Evolutionary conservation across 208 protist species (phyloP).

Genomic region (Histomonas meleagridis): DNA sequence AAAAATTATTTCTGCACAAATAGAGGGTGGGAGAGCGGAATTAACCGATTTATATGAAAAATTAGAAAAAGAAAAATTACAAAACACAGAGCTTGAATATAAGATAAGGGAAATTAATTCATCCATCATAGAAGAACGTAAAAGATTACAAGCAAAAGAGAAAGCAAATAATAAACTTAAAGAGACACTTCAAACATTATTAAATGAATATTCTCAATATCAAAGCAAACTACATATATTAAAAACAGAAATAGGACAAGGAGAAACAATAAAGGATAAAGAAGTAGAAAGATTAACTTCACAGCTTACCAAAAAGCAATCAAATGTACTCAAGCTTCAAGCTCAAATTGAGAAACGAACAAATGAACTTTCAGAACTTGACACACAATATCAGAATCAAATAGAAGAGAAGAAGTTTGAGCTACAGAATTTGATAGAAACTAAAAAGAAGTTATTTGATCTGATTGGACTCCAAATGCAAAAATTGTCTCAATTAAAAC

Average conservation of each 20-base stretch:
- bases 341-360: not conserved
- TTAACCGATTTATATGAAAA: not conserved
- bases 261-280: not conserved
- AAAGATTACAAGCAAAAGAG: not conserved
- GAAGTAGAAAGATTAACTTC: not conserved
- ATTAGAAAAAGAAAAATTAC: constrained; percentile 24
- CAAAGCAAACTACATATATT: not conserved
- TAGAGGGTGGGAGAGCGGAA: not conserved
- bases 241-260: not conserved
- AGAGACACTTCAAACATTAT: not conserved
- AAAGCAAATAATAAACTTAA: not conserved
- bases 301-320: not conserved
- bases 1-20: not conserved
- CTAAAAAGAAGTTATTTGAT: constrained; percentile 1
- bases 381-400: not conserved
- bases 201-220: not conserved
- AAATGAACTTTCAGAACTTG: not conserved
- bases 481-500: not conserved
- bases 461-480: not conserved
- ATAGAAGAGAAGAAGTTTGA: not conserved
- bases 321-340: not conserved
- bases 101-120: not conserved
- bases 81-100: not conserved
- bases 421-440: not conserved
- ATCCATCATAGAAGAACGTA: not conserved